Percentiles rank a stretch among this genome's conserved stretches.
Evolutionary conservation across 306 rosid genomes (phyloP).

Genomic region (Nissolia schottii): DNA sequence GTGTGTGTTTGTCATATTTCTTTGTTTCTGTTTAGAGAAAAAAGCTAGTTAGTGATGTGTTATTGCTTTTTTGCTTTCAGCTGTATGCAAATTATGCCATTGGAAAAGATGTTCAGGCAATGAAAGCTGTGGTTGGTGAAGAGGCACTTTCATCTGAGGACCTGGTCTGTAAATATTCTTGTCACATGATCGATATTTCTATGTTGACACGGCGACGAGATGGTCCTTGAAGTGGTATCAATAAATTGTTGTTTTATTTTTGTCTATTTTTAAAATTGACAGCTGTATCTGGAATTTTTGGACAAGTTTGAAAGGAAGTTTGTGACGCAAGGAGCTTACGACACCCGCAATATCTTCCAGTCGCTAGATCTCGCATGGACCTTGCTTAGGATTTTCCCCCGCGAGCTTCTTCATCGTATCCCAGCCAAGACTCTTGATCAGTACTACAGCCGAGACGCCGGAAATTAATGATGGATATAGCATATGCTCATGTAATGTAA

Average conservation of each 20-base stretch:
- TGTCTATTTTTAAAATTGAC: no score
- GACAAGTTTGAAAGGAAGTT: conserved; percentile 98
- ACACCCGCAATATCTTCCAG: conserved; percentile 95
- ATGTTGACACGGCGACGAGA: background rate
- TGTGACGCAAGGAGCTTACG: conserved; percentile 93
- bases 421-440: conserved; percentile 90
- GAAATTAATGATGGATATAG: conserved; percentile 42
- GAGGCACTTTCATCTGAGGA: conserved; percentile 99
- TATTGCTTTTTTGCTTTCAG: conserved; percentile 40
- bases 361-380: conserved; percentile 99
- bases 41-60: conserved; percentile 15
- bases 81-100: conserved; percentile 98
- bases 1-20: background rate
- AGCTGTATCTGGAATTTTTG: conserved; percentile 94
- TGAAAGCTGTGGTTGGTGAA: conserved; percentile 99
- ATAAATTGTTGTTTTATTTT: background rate
- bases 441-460: conserved; percentile 83
- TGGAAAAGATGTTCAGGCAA: conserved; percentile 99
- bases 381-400: conserved; percentile 93
- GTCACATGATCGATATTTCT: background rate
- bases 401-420: conserved; percentile 98
- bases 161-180: conserved; percentile 51
- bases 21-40: background rate
- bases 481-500: no score
- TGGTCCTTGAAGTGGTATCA: conserved; percentile 4